These are phyloP conservation scores for Stenogyne calaminthoides DNA, from an alignment of 305 asterid genomes.

Conservation along the genomic window DNA sequence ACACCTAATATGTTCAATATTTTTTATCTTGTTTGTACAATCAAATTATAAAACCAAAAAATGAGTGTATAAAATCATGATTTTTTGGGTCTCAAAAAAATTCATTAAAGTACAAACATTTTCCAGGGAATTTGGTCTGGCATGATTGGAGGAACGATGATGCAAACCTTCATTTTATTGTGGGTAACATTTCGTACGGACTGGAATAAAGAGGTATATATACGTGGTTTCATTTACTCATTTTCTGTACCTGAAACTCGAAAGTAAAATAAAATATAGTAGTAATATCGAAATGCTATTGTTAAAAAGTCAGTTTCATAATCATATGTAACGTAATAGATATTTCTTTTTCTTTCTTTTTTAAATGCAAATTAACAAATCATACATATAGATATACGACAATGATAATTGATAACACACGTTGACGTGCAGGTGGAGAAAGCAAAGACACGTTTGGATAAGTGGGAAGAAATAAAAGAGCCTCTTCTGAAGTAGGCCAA, in stretches of 20 bases:
- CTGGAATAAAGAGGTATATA: constrained; percentile 70
- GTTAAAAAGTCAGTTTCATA: not conserved
- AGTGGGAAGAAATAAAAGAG: constrained; percentile 57
- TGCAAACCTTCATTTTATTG: constrained; percentile 75
- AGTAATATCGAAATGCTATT: not conserved
- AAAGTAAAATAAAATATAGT: not conserved
- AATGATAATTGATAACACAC: not conserved
- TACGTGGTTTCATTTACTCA: not conserved
- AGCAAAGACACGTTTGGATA: constrained; percentile 56
- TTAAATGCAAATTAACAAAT: not conserved
- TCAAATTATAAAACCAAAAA: too few species aligned
- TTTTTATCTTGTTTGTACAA: too few species aligned
- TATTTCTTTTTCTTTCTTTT: not conserved
- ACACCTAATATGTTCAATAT: too few species aligned
- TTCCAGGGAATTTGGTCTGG: constrained; percentile 85
- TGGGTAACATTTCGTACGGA: constrained; percentile 75
- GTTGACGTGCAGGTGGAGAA: constrained; percentile 62
- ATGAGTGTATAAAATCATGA: too few species aligned
- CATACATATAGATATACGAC: not conserved
- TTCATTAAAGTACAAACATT: not conserved
- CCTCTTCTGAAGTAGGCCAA: constrained; percentile 43
- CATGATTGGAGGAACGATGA: constrained; percentile 86
- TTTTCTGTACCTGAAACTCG: not conserved
- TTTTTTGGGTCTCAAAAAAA: too few species aligned
- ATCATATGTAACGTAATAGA: not conserved